Evolutionary conservation across 805 yeast species (phyloP).

Genomic region (Torulaspora franciscae): DNA sequence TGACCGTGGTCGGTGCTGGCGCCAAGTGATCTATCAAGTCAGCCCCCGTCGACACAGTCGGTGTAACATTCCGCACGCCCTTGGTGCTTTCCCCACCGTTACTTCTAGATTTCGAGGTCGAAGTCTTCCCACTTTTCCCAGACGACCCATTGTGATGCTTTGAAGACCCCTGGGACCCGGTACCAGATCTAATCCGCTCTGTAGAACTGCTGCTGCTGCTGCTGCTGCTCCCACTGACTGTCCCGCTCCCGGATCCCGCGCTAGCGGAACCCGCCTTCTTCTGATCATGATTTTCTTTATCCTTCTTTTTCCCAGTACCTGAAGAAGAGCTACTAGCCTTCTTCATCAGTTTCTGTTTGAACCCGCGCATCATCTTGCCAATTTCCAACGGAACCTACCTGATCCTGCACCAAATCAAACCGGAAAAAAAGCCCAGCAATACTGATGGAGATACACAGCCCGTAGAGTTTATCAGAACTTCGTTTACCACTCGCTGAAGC

Average conservation of each 20-base stretch:
- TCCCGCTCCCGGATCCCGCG: constrained; percentile 8
- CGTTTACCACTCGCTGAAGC: neutral
- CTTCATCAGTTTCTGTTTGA: constrained; percentile 50
- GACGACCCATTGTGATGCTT: constrained; percentile 8
- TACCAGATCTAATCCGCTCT: constrained; percentile 15
- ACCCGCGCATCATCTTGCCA: constrained; percentile 64
- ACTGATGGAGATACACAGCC: neutral
- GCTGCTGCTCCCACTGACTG: constrained; percentile 16
- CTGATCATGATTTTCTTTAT: constrained; percentile 34
- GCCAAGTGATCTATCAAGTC: neutral
- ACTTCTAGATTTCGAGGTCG: constrained; percentile 9
- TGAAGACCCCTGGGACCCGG: constrained; percentile 10
- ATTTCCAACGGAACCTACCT: neutral
- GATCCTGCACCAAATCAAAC: neutral
- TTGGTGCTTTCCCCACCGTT: constrained; percentile 1
- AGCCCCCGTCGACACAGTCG: constrained; percentile 3
- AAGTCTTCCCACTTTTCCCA: constrained; percentile 4
- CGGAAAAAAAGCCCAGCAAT: neutral
- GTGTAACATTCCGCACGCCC: constrained; percentile 11
- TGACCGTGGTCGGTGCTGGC: constrained; percentile 16
- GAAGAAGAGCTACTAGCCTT: constrained; percentile 38
- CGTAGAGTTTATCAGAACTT: neutral
- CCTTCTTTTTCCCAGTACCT: constrained; percentile 36
- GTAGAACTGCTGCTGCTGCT: constrained; percentile 13
- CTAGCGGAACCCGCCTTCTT: constrained; percentile 12